Evolutionary conservation across 1,284 basidiomycete genomes (phyloP), one percentile per base, ranked within the genome.

Genomic region (Apiotrichum akiyoshidainum): DNA sequence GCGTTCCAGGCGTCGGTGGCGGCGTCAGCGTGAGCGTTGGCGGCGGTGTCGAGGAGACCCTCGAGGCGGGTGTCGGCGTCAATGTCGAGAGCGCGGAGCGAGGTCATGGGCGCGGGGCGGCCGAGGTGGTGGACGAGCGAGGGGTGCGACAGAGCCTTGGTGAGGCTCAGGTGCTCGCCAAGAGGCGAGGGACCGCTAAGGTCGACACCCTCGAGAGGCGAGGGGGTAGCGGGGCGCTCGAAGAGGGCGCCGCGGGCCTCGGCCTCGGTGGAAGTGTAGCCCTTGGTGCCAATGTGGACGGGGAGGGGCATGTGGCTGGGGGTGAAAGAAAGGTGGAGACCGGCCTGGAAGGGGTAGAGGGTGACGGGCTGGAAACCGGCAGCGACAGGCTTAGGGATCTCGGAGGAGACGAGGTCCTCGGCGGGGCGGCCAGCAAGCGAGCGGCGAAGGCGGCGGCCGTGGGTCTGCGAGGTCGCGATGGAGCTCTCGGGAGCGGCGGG

Each of bases 231-330:
- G 21, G 58, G 61, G 16, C 53, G 53, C 54, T 63, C 54, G 19
- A 60, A 63, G 19, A 57, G 58, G 33, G 48, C 12, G 9, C 17
- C 40, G 16, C 39, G 26, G 21, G 17, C n/a, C 19, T 26, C n/a
- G 10, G 35, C 16, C 26, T 48, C 45, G n/a, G 44, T 2, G 19
- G 54, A 31, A 22, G 50, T 41, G 47, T 60, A 63, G 31, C 52
- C 54, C 56, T 50, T 53, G 19, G 67, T 65, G 35, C 69, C 70
- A 26, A 69, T 46, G 42, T 67, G 58, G 12, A 72, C 60, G 22
- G 71, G 70, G 14, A 74, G 62, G 17, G 72, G 72, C 53, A 71
- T 62, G 55, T 69, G 65, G 17, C 64, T 45, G 14, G 69, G 68
- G 9, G 66, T 72, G 51, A 74, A 68, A 13, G 67, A 59, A 16